Conservation (phyloP, 23 red algal genomes). For the Agarophyton chilense region DNA sequence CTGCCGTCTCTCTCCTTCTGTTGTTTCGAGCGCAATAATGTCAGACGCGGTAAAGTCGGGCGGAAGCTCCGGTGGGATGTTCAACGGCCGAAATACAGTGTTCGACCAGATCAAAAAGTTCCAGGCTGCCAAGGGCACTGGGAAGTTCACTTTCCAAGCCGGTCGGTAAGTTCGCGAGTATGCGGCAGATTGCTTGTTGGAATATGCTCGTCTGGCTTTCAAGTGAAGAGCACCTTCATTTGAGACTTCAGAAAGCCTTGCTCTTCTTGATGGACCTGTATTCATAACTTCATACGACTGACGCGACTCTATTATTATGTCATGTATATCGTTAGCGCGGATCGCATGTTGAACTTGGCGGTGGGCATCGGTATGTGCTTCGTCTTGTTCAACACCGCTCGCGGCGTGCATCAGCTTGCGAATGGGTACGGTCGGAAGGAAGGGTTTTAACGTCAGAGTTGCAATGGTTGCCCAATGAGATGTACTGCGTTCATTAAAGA, state of each 20-base stretch:
- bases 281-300: neutral
- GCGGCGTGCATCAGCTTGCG: constrained; percentile 36
- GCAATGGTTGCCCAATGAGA: neutral
- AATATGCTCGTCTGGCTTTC: neutral
- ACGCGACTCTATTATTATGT: neutral
- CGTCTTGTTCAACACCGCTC: neutral
- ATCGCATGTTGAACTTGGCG: constrained; percentile 51
- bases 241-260: too few relatives aligned
- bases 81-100: constrained; percentile 30
- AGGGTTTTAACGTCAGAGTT: constrained; percentile 20
- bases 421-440: constrained; percentile 56
- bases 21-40: neutral
- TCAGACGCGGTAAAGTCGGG: neutral
- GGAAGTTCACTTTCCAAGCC: constrained; percentile 63
- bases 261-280: neutral
- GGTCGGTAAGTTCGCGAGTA: constrained; percentile 46
- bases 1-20: neutral
- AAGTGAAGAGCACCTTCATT: too few relatives aligned
- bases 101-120: constrained; percentile 31
- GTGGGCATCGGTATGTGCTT: constrained; percentile 47
- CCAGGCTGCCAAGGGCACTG: constrained; percentile 51
- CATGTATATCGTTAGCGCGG: neutral
- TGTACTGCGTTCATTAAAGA: neutral
- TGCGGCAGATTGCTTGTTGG: neutral
- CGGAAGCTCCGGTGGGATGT: neutral